Conservation (phyloP, 345 rosid genomes). For the Eucalyptus curtisii region DNA sequence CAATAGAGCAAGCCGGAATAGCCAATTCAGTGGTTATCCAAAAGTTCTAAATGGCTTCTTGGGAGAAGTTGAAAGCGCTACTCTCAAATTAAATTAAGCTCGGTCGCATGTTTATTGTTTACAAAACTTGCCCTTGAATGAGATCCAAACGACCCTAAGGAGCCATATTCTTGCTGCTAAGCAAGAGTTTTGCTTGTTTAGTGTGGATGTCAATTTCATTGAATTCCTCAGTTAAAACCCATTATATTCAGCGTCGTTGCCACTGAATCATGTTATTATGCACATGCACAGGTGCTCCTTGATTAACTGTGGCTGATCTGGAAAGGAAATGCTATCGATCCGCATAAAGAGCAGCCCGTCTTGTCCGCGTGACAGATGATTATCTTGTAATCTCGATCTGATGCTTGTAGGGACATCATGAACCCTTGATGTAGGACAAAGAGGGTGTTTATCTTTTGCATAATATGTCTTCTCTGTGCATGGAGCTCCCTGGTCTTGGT, state of each 20-base stretch:
- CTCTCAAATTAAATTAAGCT: not conserved
- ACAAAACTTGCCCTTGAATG: not conserved
- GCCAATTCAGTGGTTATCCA: conserved; percentile 90
- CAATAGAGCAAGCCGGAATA: conserved; percentile 86
- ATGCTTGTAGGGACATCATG: not conserved
- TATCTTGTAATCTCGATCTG: not conserved
- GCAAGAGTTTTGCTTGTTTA: not conserved
- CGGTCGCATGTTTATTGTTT: not conserved
- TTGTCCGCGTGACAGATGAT: not conserved
- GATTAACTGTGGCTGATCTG: not conserved
- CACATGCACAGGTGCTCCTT: not conserved
- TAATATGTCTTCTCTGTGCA: not conserved
- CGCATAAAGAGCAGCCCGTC: not conserved
- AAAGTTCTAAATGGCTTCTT: conserved; percentile 36
- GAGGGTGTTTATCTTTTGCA: not conserved
- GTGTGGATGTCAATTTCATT: not conserved
- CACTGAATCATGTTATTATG: not conserved
- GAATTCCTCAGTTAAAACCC: not conserved
- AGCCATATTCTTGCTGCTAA: not conserved
- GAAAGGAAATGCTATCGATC: not conserved
- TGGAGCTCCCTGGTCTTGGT: not conserved
- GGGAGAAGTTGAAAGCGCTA: not conserved
- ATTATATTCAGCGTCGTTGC: not conserved
- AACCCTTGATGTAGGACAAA: not conserved
- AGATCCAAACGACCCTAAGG: not conserved